These are phyloP conservation scores for Rhizopus delemar DNA, from an alignment of 371 early-diverging fungal genomes.

Conservation along the genomic window DNA sequence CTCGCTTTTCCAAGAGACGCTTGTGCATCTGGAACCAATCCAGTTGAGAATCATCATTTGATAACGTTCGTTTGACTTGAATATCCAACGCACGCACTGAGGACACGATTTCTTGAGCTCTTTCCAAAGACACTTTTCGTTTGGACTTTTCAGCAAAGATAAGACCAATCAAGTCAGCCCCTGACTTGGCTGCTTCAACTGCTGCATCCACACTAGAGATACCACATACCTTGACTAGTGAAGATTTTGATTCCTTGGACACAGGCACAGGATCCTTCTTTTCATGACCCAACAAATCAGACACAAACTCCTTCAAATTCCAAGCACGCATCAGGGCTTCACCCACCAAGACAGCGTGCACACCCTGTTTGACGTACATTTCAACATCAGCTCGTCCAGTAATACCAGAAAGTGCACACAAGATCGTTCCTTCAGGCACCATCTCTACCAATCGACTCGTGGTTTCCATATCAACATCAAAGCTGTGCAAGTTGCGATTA, in stretches of 20 bases:
- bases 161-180: constrained; percentile 89
- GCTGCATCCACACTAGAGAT: constrained; percentile 83
- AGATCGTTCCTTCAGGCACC: constrained; percentile 71
- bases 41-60: constrained; percentile 4
- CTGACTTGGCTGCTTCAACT: constrained; percentile 71
- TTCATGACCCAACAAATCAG: constrained; percentile 58
- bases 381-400: constrained; percentile 82
- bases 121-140: constrained; percentile 62
- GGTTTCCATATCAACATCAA: constrained; percentile 89
- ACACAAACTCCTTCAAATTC: constrained; percentile 75
- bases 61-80: constrained; percentile 7
- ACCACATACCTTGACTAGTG: constrained; percentile 91
- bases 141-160: constrained; percentile 81
- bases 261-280: constrained; percentile 34
- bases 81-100: constrained; percentile 54
- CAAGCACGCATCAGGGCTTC: constrained; percentile 92
- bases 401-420: constrained; percentile 93
- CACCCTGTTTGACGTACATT: constrained; percentile 72
- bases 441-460: constrained; percentile 76
- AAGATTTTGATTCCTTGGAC: constrained; percentile 8
- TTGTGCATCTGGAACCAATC: constrained; percentile 68
- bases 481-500: constrained; percentile 95
- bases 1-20: constrained; percentile 43
- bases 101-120: constrained; percentile 65
- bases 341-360: constrained; percentile 88